Evolutionary conservation across 345 rosid species (phyloP), one percentile per base, ranked within the genome.

Genomic region (Eutrema heterophyllum): DNA sequence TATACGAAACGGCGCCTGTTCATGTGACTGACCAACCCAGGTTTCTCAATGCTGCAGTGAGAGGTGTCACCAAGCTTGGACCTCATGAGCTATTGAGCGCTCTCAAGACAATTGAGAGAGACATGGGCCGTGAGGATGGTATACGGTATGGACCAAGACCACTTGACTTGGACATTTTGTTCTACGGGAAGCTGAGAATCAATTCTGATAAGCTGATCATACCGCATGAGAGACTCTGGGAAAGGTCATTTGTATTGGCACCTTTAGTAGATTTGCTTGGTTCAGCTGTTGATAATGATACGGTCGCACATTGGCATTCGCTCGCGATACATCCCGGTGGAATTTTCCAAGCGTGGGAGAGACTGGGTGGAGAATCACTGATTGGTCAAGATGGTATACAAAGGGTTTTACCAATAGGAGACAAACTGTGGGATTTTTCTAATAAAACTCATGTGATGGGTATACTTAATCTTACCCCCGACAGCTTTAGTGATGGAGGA

Each of bases 401-500:
- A 69, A 86, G 98, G 72, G 97, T 91, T 67, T 73, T 94, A 30
- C 98, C 97, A 0, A 87, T 94, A 64, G 86, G 93, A 74, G 76
- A 88, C 59, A 54, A 16, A 24, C 65, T 95, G n/a, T 92, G 93
- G 97, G 91, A 95, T 63, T 92, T 96, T 87, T 81, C 93, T 0
- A 71, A 73, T 68, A 86, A 71, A 66, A 87, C 93, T 60, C 79
- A 84, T 69, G 84, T 90, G 35, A 92, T 88, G 99, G 99, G 99
- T 49, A 75, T 95, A 54, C 89, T 95, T 77, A 95, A 92, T 84
- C 76, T 92, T 65, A 95, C 97, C 5, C 97, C 97, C 4, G 97
- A 95, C 71, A 95, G 99, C 83, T 95, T 95, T 39, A 90, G 99
- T 41, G 97, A 95, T 54, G 99, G 97, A 41, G 97, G 97, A 15